phyloP scores from a whole-genome alignment of 257 asterid species.

The Fraxinus anomala region DNA sequence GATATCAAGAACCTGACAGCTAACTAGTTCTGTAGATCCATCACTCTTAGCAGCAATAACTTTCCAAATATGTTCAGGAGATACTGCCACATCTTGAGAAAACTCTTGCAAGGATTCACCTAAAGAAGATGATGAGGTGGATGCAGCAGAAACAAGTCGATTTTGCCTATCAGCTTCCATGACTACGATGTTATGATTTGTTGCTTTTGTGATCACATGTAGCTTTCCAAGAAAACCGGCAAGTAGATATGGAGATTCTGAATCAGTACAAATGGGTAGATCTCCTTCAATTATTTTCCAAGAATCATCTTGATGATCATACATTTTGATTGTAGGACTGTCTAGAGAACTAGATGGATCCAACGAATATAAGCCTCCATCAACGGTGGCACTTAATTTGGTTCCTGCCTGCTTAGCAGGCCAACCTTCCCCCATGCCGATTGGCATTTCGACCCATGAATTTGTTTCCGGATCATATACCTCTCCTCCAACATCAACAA shows the following conservation, averaged over 20 bases:
- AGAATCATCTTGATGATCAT: conserved; percentile 76
- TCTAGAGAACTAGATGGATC: conserved; percentile 76
- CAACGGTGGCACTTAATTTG: conserved; percentile 75
- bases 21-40: conserved; percentile 77
- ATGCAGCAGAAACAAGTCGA: conserved; percentile 37
- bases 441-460: conserved; percentile 86
- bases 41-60: conserved; percentile 52
- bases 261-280: conserved; percentile 60
- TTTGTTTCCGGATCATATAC: conserved; percentile 85
- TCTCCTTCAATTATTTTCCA: conserved; percentile 88
- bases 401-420: conserved; percentile 96
- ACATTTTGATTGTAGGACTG: conserved; percentile 79
- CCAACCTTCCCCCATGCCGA: conserved; percentile 98
- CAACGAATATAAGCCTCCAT: conserved; percentile 76
- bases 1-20: conserved; percentile 75
- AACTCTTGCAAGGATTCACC: conserved; percentile 42
- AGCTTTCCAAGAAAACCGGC: conserved; percentile 79
- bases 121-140: conserved; percentile 40
- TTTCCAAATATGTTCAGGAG: conserved; percentile 64
- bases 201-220: conserved; percentile 76
- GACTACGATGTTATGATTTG: conserved; percentile 54
- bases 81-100: conserved; percentile 42
- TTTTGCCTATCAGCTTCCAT: conserved; percentile 65
- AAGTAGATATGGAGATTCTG: conserved; percentile 80
- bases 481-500: conserved; percentile 96